These are phyloP conservation scores for Metschnikowia similis DNA, from an alignment of 805 yeast genomes.

Conservation along the genomic window DNA sequence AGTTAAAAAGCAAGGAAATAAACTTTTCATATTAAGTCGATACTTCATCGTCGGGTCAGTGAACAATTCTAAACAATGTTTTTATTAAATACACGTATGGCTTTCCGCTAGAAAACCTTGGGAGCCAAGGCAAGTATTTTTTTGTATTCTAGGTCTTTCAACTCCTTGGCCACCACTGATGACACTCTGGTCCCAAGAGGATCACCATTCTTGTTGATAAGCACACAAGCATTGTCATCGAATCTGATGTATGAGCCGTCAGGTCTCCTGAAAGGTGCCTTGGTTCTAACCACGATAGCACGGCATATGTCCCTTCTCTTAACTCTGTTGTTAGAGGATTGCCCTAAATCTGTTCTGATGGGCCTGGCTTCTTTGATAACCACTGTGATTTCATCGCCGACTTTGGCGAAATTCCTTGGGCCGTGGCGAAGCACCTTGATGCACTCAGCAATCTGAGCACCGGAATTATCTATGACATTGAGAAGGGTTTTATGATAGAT, in stretches of 20 bases:
- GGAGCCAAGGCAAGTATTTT: conserved; percentile 92
- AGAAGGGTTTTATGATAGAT: conserved; percentile 82
- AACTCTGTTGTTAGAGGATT: conserved; percentile 71
- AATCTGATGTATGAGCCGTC: conserved; percentile 86
- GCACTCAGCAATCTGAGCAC: conserved; percentile 93
- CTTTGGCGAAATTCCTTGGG: conserved; percentile 74
- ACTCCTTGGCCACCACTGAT: conserved; percentile 86
- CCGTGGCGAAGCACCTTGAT: conserved; percentile 90
- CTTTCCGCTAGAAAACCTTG: conserved; percentile 31
- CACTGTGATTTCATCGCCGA: conserved; percentile 91
- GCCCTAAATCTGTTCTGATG: conserved; percentile 64
- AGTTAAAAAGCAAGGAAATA: not conserved
- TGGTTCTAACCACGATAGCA: conserved; percentile 92
- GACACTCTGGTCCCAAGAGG: conserved; percentile 93
- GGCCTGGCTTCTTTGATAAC: conserved; percentile 92
- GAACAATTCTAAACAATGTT: not conserved
- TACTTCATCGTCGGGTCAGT: no score
- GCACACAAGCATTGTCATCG: conserved; percentile 96
- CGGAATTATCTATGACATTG: conserved; percentile 92
- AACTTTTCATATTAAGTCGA: no score
- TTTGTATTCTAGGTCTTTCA: conserved; percentile 75
- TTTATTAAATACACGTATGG: conserved; percentile 1
- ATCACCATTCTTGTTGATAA: conserved; percentile 87
- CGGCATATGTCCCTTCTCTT: conserved; percentile 94
- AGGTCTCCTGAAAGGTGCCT: conserved; percentile 66